Evolutionary conservation across 2,329 filamentous ascomycete species (phyloP).

Genomic region (Neofusicoccum ribis): DNA sequence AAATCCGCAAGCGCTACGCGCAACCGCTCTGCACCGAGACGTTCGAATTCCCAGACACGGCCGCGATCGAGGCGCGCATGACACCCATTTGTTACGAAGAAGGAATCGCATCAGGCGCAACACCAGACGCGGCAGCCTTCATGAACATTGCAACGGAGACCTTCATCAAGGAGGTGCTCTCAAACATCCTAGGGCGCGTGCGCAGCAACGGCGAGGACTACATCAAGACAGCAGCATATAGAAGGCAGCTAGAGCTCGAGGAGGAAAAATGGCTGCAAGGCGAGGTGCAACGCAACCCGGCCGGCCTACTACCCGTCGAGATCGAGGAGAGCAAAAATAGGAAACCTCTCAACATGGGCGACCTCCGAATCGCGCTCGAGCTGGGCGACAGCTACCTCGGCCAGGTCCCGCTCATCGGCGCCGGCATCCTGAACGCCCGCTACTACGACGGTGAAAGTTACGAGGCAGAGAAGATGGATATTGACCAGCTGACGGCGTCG

Average conservation of each 20-base stretch:
- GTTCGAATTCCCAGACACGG: conserved; percentile 61
- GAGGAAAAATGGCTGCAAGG: conserved; percentile 73
- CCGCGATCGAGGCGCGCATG: conserved; percentile 60
- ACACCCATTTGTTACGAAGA: conserved; percentile 67
- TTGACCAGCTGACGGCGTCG: conserved; percentile 8
- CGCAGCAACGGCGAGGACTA: conserved; percentile 55
- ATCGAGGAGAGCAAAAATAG: conserved; percentile 72
- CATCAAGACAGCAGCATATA: conserved; percentile 78
- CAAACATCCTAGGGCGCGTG: conserved; percentile 55
- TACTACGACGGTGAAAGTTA: conserved; percentile 60
- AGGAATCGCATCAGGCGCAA: conserved; percentile 56
- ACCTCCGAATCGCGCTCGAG: conserved; percentile 73
- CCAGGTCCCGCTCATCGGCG: conserved; percentile 73
- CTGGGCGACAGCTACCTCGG: conserved; percentile 75
- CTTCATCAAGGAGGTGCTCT: conserved; percentile 62
- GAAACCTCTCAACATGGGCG: conserved; percentile 72
- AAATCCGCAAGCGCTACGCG: conserved; percentile 65
- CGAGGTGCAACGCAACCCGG: conserved; percentile 71
- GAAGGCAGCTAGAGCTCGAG: conserved; percentile 71
- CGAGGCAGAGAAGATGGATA: conserved; percentile 12
- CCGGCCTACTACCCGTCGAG: conserved; percentile 78
- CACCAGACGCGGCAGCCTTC: conserved; percentile 57
- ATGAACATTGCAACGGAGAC: conserved; percentile 63
- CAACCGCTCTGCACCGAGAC: conserved; percentile 62
- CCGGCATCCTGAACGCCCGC: conserved; percentile 64